Evolutionary conservation across 139 green algal species (phyloP).

Genomic region (Chlorella sp.): DNA sequence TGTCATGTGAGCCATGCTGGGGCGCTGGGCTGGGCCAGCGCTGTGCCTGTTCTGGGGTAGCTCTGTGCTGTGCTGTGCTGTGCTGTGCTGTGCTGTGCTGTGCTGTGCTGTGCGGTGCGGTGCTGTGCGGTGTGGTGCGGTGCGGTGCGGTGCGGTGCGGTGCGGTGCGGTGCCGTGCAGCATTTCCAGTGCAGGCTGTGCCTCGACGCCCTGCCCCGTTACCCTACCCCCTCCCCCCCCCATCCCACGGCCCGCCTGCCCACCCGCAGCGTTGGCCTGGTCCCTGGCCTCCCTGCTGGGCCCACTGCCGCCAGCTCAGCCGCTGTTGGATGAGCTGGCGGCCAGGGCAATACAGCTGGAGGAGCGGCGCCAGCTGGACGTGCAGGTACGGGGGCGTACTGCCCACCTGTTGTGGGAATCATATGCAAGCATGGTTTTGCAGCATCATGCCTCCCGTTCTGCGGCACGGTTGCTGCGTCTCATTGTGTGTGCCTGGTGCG

Average conservation of each 20-base stretch:
- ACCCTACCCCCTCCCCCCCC: background rate
- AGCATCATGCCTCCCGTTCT: background rate
- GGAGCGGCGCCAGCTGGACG: background rate
- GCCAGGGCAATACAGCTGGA: background rate
- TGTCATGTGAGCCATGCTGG: background rate
- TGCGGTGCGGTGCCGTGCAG: too few species aligned
- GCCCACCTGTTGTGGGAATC: too few species aligned
- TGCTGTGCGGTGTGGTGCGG: too few species aligned
- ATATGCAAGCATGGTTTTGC: background rate
- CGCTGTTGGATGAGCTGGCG: conserved; percentile 20
- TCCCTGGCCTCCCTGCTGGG: conserved; percentile 11
- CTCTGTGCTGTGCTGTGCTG: background rate
- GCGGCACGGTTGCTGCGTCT: background rate
- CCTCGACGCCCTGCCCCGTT: too few species aligned
- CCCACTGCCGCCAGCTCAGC: background rate
- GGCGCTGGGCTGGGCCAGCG: too few species aligned
- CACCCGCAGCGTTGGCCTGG: conserved; percentile 12
- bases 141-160: too few species aligned
- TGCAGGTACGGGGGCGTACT: conserved; percentile 2
- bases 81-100: too few species aligned
- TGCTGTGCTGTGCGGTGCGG: too few species aligned
- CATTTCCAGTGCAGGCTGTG: too few species aligned
- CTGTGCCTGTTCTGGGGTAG: background rate
- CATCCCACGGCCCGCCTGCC: background rate
- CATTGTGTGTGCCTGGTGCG: too few species aligned